phyloP scores from a whole-genome alignment of 2,329 filamentous ascomycete species.

The Cladosporium sp. region DNA sequence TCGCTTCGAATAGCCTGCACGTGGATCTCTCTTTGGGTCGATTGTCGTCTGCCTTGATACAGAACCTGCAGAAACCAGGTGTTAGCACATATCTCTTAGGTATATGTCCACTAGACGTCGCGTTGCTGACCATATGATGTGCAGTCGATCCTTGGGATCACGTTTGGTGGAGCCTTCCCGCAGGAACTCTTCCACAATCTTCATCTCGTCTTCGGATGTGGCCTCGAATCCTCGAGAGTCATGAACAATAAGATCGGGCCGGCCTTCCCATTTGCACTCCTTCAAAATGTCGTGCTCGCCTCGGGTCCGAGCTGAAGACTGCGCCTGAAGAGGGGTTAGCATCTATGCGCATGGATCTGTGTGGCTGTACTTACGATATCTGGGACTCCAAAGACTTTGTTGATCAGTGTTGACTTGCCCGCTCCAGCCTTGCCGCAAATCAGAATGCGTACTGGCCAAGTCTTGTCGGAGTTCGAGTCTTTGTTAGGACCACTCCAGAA shows the following conservation, averaged over 20 bases:
- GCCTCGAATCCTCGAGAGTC: constrained; percentile 35
- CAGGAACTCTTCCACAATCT: constrained; percentile 29
- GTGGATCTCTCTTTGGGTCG: no score
- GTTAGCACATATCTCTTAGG: no score
- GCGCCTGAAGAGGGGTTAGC: constrained; percentile 5
- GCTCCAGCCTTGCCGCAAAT: constrained; percentile 33
- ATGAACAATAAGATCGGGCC: constrained; percentile 33
- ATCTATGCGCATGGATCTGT: no score
- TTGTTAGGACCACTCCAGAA: no score
- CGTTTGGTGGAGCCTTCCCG: constrained; percentile 24
- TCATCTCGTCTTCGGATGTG: constrained; percentile 28
- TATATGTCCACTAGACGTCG: no score
- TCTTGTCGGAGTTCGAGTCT: constrained; percentile 14
- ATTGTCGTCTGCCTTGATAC: no score
- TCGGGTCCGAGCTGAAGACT: constrained; percentile 24
- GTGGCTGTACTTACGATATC: constrained; percentile 19
- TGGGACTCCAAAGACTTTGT: constrained; percentile 30
- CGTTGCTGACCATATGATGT: no score
- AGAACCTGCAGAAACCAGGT: constrained; percentile 16
- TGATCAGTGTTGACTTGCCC: constrained; percentile 32
- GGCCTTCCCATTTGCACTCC: constrained; percentile 30
- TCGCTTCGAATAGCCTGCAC: no score
- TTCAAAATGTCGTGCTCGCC: constrained; percentile 32
- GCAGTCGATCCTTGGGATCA: constrained; percentile 24
- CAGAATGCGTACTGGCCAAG: constrained; percentile 30